Evolutionary conservation across 2,329 filamentous ascomycete genomes (phyloP), one percentile per base, ranked within the genome.

Genomic region (Cladosporium colombiae): DNA sequence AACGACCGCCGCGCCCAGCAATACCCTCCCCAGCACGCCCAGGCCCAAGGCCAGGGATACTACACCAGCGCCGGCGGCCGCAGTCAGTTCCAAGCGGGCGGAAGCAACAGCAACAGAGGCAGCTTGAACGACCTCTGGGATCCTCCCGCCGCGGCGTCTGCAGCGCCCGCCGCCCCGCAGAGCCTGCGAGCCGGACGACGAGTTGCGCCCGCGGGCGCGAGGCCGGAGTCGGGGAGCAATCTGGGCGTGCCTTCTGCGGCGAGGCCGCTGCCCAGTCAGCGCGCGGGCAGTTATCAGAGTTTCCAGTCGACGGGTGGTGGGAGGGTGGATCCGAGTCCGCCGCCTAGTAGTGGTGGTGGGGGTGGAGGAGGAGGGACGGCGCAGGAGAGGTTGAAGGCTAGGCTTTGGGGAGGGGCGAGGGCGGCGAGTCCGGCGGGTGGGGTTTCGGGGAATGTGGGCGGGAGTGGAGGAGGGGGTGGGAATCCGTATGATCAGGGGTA

Each of bases 341-440:
- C 79, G 66, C 68, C 78, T 68, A 75, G 77, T 73, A 76, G 81
- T 68, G 76, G 75, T 55, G 75, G 72, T 62, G 76, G 73, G 52
- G 78, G 74, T 59, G 78, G 74, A 50, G 81, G 79, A 2, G 50
- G 50, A 1, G 83, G 83, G 37, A 87, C 88, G 23, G 92, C 92
- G 60, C 91, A 96, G 79, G 91, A 96, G 72, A 84, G 91, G 71
- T 81, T 97, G 71, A 91, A 92, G 75, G 91, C 93, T 73, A 83
- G 91, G 68, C 80, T 97, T 55, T 92, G 92, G 84, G 75, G 75
- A 55, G 73, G 67, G 11, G 66, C 66, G 10, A 70, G 70, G 35
- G 33, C 58, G 44, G 62, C 66, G 18, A 68, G 68, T 62, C 58
- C 68, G 3, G 49, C 33, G 18, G 50, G 46, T 7, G 35, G 46